A percentile compares a stretch with the other conserved stretches of the same genome.
Evolutionary conservation across 176 grass and related monocot genomes (phyloP).

Genomic region (Tillandsia leiboldiana): DNA sequence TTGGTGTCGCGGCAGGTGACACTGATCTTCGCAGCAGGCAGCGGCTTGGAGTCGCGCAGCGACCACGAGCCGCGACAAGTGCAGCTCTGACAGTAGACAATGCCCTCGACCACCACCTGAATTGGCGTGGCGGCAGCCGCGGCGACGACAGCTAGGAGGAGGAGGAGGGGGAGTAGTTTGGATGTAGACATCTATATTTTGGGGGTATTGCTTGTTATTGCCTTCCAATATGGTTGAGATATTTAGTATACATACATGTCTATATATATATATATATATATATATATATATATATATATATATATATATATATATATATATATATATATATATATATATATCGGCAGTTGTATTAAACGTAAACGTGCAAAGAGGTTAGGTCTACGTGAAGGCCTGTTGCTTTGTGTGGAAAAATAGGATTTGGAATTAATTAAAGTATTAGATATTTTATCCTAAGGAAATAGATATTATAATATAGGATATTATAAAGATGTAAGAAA

Average conservation of each 20-base stretch:
- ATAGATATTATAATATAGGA: neutral
- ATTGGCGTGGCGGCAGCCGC: constrained; percentile 3
- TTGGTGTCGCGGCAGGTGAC: constrained; percentile 65
- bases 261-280: neutral
- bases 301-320: neutral
- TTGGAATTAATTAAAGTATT: neutral
- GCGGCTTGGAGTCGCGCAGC: constrained; percentile 30
- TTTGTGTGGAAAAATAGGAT: constrained; percentile 1
- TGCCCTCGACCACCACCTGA: constrained; percentile 39
- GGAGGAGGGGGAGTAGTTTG: constrained; percentile 21
- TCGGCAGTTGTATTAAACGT: neutral
- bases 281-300: neutral
- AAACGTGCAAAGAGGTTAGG: constrained; percentile 38
- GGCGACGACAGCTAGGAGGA: neutral
- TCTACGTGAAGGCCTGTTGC: constrained; percentile 35
- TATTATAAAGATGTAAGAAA: too few species aligned
- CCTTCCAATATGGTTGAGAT: neutral
- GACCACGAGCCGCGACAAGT: constrained; percentile 18
- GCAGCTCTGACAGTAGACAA: constrained; percentile 65
- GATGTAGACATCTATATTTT: constrained; percentile 17
- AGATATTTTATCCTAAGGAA: neutral
- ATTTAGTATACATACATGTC: neutral
- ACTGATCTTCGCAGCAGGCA: constrained; percentile 35
- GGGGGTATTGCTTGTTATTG: neutral
- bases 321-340: neutral